Evolutionary conservation across 2,329 filamentous ascomycete genomes (phyloP).

Genomic region (Penicillium sp.): DNA sequence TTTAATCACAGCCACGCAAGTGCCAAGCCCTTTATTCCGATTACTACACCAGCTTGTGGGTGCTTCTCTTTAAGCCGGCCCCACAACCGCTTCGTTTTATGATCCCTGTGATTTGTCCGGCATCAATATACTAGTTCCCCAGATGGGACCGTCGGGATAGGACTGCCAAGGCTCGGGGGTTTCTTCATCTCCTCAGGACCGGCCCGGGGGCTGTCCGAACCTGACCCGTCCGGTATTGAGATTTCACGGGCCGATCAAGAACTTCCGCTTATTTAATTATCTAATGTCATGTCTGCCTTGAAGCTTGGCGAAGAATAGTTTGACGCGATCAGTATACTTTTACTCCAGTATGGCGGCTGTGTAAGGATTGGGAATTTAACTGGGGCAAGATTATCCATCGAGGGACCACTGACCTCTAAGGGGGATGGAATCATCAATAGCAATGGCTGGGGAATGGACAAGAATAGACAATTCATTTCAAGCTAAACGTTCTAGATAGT

Average conservation of each 20-base stretch:
- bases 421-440: no score
- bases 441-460: no score
- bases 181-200: neutral
- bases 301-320: no score
- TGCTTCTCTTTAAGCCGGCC: neutral
- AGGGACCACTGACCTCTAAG: no score
- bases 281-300: no score
- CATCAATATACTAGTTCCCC: neutral
- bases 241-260: neutral
- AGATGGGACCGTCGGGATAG: neutral
- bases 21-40: constrained; percentile 1
- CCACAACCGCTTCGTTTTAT: neutral
- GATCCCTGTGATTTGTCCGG: neutral
- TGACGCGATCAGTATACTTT: no score
- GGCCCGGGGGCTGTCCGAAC: neutral
- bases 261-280: neutral
- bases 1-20: neutral
- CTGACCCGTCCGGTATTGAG: neutral
- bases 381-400: no score
- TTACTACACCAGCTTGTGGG: neutral
- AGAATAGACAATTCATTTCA: no score
- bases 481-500: no score
- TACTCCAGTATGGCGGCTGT: no score
- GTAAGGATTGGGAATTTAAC: no score
- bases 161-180: neutral